A percentile compares a stretch with the other conserved stretches of the same genome.
phyloP scores from a whole-genome alignment of 2,329 filamentous ascomycete species.

The Trichoderma citrinoviride region DNA sequence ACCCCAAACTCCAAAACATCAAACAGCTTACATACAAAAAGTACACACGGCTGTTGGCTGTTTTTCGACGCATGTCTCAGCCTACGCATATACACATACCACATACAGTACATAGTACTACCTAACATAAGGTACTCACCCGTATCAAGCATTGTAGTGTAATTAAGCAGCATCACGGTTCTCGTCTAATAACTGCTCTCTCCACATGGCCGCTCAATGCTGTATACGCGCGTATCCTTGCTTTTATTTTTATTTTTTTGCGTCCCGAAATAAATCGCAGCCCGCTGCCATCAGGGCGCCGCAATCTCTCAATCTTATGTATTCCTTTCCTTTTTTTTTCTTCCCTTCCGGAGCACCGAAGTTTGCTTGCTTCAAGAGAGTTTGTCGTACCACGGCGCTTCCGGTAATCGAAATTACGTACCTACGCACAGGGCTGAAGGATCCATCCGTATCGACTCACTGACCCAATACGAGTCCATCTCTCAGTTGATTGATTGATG shows the following conservation, averaged over 20 bases:
- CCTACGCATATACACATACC: too few species aligned
- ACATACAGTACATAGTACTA: too few species aligned
- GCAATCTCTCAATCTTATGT: background rate
- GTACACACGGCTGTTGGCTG: too few species aligned
- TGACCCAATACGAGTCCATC: background rate
- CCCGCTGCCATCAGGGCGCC: constrained; percentile 12
- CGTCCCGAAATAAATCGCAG: constrained; percentile 11
- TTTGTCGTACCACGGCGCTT: background rate
- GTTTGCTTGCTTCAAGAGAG: background rate
- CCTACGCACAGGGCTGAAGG: background rate
- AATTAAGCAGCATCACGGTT: background rate
- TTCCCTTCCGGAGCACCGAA: background rate
- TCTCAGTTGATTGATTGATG: background rate
- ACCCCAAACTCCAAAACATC: too few species aligned
- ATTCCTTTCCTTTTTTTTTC: too few species aligned
- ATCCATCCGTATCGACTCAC: background rate
- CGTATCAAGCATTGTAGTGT: too few species aligned
- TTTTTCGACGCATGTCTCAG: too few species aligned
- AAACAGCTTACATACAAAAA: too few species aligned
- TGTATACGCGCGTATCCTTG: constrained; percentile 3
- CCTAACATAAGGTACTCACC: too few species aligned
- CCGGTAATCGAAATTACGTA: constrained; percentile 7
- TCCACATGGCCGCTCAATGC: too few species aligned
- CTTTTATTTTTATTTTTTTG: background rate
- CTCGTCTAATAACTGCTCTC: too few species aligned